Percentiles rank a stretch among this genome's conserved stretches.
Evolutionary conservation across 2,329 filamentous ascomycete species (phyloP).

Genomic region (Exophiala mesophila): DNA sequence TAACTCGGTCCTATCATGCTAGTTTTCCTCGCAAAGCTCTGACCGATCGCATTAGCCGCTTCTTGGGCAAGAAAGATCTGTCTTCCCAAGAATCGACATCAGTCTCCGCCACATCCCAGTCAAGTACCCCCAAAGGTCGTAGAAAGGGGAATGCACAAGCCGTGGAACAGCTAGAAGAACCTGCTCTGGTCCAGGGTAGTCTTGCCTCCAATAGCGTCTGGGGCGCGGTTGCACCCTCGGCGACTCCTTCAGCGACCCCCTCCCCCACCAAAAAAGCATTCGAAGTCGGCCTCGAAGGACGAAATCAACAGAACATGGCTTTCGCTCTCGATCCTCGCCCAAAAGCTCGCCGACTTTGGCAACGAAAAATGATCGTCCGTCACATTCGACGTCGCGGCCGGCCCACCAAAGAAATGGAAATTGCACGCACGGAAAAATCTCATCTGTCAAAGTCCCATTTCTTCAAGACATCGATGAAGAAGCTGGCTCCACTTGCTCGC

Average conservation of each 20-base stretch:
- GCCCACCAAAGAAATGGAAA: slow-evolving; percentile 59
- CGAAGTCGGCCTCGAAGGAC: too few relatives aligned
- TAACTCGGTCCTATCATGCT: neutral
- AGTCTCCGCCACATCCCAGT: slow-evolving; percentile 1
- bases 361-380: slow-evolving; percentile 77
- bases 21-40: neutral
- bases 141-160: slow-evolving; percentile 10
- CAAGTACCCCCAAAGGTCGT: slow-evolving; percentile 9
- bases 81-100: neutral
- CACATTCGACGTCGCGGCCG: slow-evolving; percentile 65
- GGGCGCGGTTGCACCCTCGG: slow-evolving; percentile 19
- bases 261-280: neutral
- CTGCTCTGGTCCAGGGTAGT: slow-evolving; percentile 11
- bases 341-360: slow-evolving; percentile 64
- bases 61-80: neutral
- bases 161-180: slow-evolving; percentile 8
- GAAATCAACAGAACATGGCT: slow-evolving; percentile 53
- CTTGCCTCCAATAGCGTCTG: slow-evolving; percentile 15
- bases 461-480: slow-evolving; percentile 85
- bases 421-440: slow-evolving; percentile 62
- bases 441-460: slow-evolving; percentile 60
- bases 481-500: slow-evolving; percentile 75
- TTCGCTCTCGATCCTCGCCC: slow-evolving; percentile 71
- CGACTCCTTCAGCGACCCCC: neutral
- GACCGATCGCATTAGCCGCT: neutral